Base-by-base conservation (phyloP, 768 basidiomycete genomes). In the Russula brevipes region DNA sequence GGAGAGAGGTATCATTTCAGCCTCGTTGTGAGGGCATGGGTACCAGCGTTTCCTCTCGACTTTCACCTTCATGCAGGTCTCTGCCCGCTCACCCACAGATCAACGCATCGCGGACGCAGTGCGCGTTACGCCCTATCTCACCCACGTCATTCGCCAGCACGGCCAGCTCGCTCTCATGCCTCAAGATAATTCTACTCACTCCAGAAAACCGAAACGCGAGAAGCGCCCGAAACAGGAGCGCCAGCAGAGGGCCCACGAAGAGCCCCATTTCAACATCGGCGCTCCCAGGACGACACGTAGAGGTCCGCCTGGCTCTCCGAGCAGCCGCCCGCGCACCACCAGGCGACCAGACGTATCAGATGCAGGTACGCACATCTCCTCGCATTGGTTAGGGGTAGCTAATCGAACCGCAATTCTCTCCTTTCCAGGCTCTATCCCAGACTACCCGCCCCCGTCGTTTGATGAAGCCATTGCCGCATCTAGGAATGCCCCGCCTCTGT, bases 381-480 rank as follows among this genome's bases (percentile, higher is more conserved):
- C 10, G 31, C 4, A 53, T 55, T 49, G n/a, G 10, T 50, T 51
- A 46, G 30, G 51, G 42, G 54, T 58, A 46, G 33, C 35, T 24
- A 41, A 50, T 42, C 31, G 53, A 66, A 58, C 41, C 8, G 12
- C 33, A 36, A 39, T 46, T 41, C 46, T 59, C 30, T 17, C 36
- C 49, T 59, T 66, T 39, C 70, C 69, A 69, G 66, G 45, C 35
- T 51, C 65, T 35, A 74, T 78, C 52, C 82, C 85, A 33, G 81
- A 88, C 70, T 87, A 87, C 69, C 87, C 86, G 7, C 89, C 89
- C 12, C 89, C 89, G 33, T 83, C 87, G 12, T 88, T 89, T 68
- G 83, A 84, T 64, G 89, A 91, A 73, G 86, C 86, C n/a, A 68
- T 75, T 11, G 67, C 73, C 2, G 56, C 54, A 19, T 35, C 57